A percentile compares a stretch with the other conserved stretches of the same genome.
These are phyloP conservation scores for Euphrasia confusa DNA, from an alignment of 257 asterid species.

Conservation along the genomic window DNA sequence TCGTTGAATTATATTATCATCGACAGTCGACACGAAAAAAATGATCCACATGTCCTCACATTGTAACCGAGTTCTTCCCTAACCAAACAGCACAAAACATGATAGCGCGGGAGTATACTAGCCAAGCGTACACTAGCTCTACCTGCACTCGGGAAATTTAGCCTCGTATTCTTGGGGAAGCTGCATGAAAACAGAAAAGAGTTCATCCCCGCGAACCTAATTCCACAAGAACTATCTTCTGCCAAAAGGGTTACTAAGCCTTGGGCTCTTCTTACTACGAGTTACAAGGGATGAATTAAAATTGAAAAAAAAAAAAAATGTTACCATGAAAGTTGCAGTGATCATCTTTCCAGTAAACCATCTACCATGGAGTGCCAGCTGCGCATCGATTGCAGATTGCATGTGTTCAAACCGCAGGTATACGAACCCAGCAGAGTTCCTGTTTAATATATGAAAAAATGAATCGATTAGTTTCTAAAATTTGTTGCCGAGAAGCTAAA, in stretches of 20 bases:
- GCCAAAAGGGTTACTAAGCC: no score
- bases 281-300: not conserved
- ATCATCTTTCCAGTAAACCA: slow-evolving; percentile 86
- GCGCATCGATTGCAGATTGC: slow-evolving; percentile 54
- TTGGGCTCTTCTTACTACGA: no score
- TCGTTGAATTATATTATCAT: no score
- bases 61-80: not conserved
- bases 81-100: slow-evolving; percentile 9
- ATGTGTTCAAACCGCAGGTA: slow-evolving; percentile 57
- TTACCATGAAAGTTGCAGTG: slow-evolving; percentile 65
- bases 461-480: not conserved
- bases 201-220: not conserved
- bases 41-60: not conserved
- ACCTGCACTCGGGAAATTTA: no score
- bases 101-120: not conserved
- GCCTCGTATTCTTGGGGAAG: no score
- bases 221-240: not conserved
- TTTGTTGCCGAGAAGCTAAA: no score
- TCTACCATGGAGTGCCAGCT: slow-evolving; percentile 65
- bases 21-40: not conserved
- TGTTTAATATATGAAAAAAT: slow-evolving; percentile 16
- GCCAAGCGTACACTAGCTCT: not conserved
- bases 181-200: no score
- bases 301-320: not conserved
- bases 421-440: slow-evolving; percentile 61